phyloP scores from a whole-genome alignment of 106 monocot genomes.

The Amphibolis antarctica region DNA sequence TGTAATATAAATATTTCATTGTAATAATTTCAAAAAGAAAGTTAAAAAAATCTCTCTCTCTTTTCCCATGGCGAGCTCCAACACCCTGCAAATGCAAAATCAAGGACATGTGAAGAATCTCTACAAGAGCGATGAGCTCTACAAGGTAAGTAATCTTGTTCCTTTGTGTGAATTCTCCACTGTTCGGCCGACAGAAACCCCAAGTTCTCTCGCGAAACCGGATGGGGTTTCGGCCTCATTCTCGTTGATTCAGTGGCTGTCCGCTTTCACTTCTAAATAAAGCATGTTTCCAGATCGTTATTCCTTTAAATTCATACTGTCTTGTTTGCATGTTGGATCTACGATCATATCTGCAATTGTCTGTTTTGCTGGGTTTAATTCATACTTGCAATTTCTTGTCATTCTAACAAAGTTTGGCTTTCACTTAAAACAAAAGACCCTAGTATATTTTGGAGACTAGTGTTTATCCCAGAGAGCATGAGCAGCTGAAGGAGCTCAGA shows the following conservation, averaged over 20 bases:
- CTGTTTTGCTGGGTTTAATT: neutral
- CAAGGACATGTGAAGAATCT: neutral
- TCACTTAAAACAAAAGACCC: neutral
- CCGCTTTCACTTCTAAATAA: too few species aligned
- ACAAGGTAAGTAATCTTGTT: neutral
- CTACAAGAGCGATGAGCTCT: slow-evolving; percentile 3
- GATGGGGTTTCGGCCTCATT: too few species aligned
- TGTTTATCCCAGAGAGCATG: slow-evolving; percentile 13
- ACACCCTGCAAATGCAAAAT: neutral
- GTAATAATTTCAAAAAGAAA: too few species aligned
- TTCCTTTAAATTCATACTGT: too few species aligned
- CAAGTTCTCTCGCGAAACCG: too few species aligned
- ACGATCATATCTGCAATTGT: neutral
- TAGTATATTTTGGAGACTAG: slow-evolving; percentile 16
- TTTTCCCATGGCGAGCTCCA: neutral
- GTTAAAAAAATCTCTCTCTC: neutral
- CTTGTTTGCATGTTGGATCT: too few species aligned
- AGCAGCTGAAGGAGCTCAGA: slow-evolving; percentile 16
- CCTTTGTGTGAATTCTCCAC: neutral
- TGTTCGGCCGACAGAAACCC: too few species aligned
- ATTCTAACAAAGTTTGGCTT: neutral
- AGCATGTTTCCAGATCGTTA: too few species aligned
- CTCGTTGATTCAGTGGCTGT: too few species aligned
- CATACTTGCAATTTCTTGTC: neutral
- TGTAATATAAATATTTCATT: too few species aligned